These are phyloP conservation scores for Magnolia sinica DNA, from an alignment of 164 flowering plant species.

Conservation along the genomic window DNA sequence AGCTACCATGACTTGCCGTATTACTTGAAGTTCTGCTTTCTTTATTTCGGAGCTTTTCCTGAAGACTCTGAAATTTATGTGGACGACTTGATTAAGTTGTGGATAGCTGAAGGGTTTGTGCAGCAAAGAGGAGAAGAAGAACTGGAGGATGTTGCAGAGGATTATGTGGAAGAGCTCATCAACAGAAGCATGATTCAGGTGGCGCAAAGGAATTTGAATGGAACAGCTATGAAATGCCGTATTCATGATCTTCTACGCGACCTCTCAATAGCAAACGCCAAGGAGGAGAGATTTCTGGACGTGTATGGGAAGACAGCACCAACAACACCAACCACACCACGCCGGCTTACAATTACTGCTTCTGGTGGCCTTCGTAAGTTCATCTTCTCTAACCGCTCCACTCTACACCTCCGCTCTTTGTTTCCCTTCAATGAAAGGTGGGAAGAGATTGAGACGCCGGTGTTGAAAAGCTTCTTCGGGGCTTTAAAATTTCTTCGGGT, in stretches of 20 bases:
- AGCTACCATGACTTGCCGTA: conserved; percentile 3
- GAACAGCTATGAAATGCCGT: background rate
- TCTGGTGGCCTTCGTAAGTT: background rate
- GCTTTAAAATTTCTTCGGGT: background rate
- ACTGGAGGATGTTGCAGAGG: conserved; percentile 2
- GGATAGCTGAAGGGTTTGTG: background rate
- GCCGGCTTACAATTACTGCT: background rate
- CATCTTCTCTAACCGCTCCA: background rate
- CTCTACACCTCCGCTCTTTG: no score
- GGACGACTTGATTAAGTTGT: background rate
- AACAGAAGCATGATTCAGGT: background rate
- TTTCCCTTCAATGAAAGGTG: no score
- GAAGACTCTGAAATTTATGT: background rate
- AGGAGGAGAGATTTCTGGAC: background rate
- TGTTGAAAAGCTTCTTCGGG: background rate
- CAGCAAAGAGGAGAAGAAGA: background rate
- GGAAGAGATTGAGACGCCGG: background rate
- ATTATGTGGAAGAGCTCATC: background rate
- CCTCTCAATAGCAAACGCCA: background rate
- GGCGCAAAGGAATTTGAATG: background rate
- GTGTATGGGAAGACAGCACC: background rate
- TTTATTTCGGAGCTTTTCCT: background rate
- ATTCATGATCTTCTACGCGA: conserved; percentile 1
- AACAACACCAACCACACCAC: background rate
- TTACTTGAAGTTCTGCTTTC: background rate